Percentiles rank a stretch among this genome's conserved stretches.
Evolutionary conservation across 1,139 yeast species (phyloP).

Genomic region (Suhomyces guaymorum): DNA sequence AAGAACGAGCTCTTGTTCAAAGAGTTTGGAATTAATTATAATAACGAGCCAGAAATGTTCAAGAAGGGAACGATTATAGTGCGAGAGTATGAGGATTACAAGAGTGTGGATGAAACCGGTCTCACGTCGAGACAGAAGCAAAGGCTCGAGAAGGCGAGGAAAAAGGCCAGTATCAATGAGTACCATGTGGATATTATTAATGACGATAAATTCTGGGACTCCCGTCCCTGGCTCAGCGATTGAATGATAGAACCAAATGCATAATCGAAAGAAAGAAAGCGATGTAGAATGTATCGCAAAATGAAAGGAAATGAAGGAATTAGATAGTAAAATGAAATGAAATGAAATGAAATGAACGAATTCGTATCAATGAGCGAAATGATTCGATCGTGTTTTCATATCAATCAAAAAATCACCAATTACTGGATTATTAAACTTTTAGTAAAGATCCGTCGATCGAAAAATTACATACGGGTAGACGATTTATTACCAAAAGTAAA

Average conservation of each 20-base stretch:
- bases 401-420: too few species aligned
- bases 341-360: too few species aligned
- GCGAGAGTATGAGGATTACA: conserved; percentile 43
- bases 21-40: conserved; percentile 82
- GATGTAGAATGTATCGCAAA: too few species aligned
- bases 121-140: conserved; percentile 51
- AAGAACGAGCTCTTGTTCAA: conserved; percentile 83
- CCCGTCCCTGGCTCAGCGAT: conserved; percentile 36
- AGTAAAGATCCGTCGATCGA: too few species aligned
- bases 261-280: too few species aligned
- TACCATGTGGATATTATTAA: conserved; percentile 61
- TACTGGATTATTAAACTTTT: too few species aligned
- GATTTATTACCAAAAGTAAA: too few species aligned
- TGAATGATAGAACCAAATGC: neutral
- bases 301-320: too few species aligned
- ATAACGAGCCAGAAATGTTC: conserved; percentile 83
- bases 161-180: conserved; percentile 47
- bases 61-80: conserved; percentile 81
- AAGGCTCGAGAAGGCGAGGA: conserved; percentile 47
- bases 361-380: too few species aligned
- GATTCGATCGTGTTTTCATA: too few species aligned
- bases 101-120: conserved; percentile 16
- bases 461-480: too few species aligned
- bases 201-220: conserved; percentile 54
- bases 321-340: too few species aligned